Base-by-base conservation (phyloP, 1,139 yeast genomes). In the Zygoascus sp. region DNA sequence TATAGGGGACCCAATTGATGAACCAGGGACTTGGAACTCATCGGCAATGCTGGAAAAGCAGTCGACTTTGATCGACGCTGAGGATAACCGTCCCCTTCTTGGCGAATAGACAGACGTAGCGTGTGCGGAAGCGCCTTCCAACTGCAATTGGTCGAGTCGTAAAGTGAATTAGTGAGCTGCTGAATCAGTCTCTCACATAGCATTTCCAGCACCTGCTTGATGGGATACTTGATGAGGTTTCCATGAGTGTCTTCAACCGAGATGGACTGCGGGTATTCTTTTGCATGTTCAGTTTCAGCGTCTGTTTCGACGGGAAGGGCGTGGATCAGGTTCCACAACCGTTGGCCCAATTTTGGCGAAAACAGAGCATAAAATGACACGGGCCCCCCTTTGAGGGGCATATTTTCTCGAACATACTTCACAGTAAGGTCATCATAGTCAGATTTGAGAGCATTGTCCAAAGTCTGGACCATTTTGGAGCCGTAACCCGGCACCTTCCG, bases 211-310 rank as follows among this genome's bases (percentile, higher is more conserved):
- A 55, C 58, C 8, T 34, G 37, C 2, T 37, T 45, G 13, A 58
- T 55, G 3, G 48, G 53, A 9, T 45, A 2, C 50, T 40, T 42
- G 32, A 9, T 25, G 20, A 17, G 45, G 46, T 28, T 49, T 50
- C 21, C 19, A 41, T 39, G 44, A 53, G 70, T 56, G 42, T 67
- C 69, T 51, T 67, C 71, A 13, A 66, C 58, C 4, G 69, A 61
- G 13, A 67, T 53, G 38, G 63, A 66, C 2, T 50, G 52, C 3
- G 68, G 69, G 13, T 40, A 40, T 30, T 40, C 43, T 19, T 30
- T 21, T 6, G 32, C 43, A 25, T 15, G 34, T 5, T 20, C 27
- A 13, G 44, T 50, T 9, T 58, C 52, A 1, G 59, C 49, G 2
- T 55, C 58, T n/a, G 46, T 44, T 5, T 64, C 56, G 4, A 51